These are phyloP conservation scores for Sordariomycetes sp. DNA, from an alignment of 2,329 filamentous ascomycete genomes.

Conservation along the genomic window DNA sequence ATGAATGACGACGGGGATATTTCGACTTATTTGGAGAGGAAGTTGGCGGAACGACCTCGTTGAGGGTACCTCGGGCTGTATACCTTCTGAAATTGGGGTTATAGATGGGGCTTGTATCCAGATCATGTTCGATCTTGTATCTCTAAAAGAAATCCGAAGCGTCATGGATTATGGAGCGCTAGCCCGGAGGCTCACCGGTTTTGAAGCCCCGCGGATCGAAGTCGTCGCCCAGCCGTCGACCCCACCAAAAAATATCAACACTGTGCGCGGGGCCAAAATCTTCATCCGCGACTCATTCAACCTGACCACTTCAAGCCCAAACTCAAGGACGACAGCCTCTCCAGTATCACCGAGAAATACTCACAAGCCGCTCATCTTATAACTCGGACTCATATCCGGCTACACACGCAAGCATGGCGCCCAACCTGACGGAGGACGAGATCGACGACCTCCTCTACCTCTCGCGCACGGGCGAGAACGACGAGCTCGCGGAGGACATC, in stretches of 20 bases:
- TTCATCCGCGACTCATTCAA: background rate
- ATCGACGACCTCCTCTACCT: constrained; percentile 90
- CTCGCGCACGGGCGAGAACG: constrained; percentile 65
- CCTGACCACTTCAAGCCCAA: background rate
- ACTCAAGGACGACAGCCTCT: background rate
- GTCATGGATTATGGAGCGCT: background rate
- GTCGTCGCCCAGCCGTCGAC: background rate
- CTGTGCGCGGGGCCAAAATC: background rate
- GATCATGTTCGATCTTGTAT: background rate
- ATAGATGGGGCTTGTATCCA: background rate
- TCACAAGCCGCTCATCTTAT: background rate
- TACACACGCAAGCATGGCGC: constrained; percentile 24
- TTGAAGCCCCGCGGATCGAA: background rate
- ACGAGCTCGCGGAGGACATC: constrained; percentile 53
- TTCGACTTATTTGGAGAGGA: constrained; percentile 35
- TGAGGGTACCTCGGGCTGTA: background rate
- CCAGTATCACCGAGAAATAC: background rate
- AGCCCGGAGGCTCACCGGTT: background rate
- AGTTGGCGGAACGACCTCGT: constrained; percentile 15
- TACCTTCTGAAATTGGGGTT: background rate
- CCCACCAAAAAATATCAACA: background rate
- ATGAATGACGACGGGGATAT: constrained; percentile 46
- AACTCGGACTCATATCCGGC: background rate
- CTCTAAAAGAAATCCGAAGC: background rate
- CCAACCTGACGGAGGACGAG: constrained; percentile 60